These are phyloP conservation scores for Candida boidinii DNA, from an alignment of 805 yeast species.

Conservation along the genomic window DNA sequence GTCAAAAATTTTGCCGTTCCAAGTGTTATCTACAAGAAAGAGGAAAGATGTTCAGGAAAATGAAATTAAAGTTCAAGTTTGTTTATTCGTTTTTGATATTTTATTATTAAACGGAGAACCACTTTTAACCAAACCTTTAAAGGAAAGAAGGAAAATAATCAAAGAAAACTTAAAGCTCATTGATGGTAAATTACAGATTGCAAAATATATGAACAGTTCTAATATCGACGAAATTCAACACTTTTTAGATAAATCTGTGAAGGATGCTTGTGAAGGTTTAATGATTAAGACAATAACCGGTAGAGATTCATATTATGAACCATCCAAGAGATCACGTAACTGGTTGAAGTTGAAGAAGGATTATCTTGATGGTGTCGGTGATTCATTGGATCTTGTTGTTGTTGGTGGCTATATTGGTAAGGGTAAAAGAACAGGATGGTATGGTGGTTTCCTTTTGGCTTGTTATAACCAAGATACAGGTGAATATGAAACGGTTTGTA, in stretches of 20 bases:
- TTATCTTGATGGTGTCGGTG: conserved; percentile 92
- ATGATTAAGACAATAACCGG: conserved; percentile 91
- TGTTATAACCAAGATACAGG: conserved; percentile 87
- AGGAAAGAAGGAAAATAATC: conserved; percentile 60
- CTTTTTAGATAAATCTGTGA: conserved; percentile 82
- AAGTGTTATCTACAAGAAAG: conserved; percentile 85
- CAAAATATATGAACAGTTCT: conserved; percentile 63
- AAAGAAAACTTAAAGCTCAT: conserved; percentile 47
- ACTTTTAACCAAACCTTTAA: conserved; percentile 54
- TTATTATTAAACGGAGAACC: conserved; percentile 68
- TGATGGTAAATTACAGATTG: conserved; percentile 76
- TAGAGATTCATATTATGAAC: conserved; percentile 77
- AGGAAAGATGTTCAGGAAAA: conserved; percentile 85
- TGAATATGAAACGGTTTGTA: conserved; percentile 91
- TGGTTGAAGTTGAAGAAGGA: conserved; percentile 96
- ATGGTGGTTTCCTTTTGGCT: conserved; percentile 91
- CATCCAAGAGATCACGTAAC: conserved; percentile 88
- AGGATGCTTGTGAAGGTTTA: conserved; percentile 88
- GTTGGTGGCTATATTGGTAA: conserved; percentile 90
- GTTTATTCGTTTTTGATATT: conserved; percentile 87
- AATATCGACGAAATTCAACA: conserved; percentile 67
- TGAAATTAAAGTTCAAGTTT: conserved; percentile 84
- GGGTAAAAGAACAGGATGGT: conserved; percentile 91
- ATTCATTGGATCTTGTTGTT: conserved; percentile 87
- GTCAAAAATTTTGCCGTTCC: conserved; percentile 85